A percentile compares a stretch with the other conserved stretches of the same genome.
Evolutionary conservation across 2,329 filamentous ascomycete species (phyloP).

Genomic region (Uncinocarpus reesii): DNA sequence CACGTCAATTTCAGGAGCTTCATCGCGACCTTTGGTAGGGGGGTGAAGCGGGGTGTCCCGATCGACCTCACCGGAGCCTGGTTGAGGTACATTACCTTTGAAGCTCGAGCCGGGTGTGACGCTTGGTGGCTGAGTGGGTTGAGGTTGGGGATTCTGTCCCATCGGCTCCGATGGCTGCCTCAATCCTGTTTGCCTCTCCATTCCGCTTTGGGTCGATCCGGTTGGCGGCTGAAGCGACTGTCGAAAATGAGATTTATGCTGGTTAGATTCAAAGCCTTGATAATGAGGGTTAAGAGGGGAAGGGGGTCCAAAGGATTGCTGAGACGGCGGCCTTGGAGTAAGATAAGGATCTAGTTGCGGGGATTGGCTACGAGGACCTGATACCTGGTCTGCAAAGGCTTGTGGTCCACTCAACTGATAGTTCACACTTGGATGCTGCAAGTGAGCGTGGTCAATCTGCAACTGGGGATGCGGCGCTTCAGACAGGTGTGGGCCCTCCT

Average conservation of each 20-base stretch:
- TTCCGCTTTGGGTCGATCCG: slow-evolving; percentile 13
- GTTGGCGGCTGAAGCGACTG: slow-evolving; percentile 17
- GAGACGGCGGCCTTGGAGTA: slow-evolving; percentile 26
- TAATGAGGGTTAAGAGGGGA: slow-evolving; percentile 22
- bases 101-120: slow-evolving; percentile 22
- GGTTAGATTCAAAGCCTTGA: slow-evolving; percentile 18
- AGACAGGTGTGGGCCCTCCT: slow-evolving; percentile 16
- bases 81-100: slow-evolving; percentile 23
- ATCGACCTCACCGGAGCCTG: slow-evolving; percentile 33
- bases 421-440: slow-evolving; percentile 20
- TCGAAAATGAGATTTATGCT: slow-evolving; percentile 17
- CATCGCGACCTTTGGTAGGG: slow-evolving; percentile 29
- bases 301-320: slow-evolving; percentile 30
- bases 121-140: slow-evolving; percentile 15
- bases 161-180: slow-evolving; percentile 14
- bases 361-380: slow-evolving; percentile 15
- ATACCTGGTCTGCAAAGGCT: slow-evolving; percentile 17
- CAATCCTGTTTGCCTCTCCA: slow-evolving; percentile 17
- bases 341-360: slow-evolving; percentile 20
- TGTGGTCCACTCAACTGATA: slow-evolving; percentile 19
- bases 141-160: slow-evolving; percentile 8
- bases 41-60: slow-evolving; percentile 39
- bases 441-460: slow-evolving; percentile 21
- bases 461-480: slow-evolving; percentile 17
- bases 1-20: slow-evolving; percentile 36